phyloP scores from a whole-genome alignment of 345 rosid genomes.

The Melaleuca alternifolia region DNA sequence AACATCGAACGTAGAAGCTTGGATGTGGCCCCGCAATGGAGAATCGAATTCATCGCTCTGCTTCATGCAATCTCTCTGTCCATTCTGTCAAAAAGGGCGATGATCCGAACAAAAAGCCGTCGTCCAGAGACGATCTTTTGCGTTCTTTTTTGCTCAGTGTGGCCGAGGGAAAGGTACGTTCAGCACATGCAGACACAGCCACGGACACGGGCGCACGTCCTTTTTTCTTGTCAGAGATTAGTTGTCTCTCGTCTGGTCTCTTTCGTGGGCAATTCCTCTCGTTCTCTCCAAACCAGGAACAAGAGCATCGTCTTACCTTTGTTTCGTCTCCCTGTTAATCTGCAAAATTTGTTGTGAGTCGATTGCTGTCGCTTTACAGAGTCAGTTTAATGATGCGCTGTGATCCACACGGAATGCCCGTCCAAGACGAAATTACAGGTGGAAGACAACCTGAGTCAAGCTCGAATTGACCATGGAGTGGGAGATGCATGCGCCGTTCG shows the following conservation, averaged over 20 bases:
- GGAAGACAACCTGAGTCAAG: not conserved
- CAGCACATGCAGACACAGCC: not conserved
- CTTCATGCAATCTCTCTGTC: not conserved
- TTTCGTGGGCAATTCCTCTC: not conserved
- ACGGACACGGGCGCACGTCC: not conserved
- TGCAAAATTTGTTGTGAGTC: not conserved
- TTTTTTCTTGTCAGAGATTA: not conserved
- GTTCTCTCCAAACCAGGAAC: not conserved
- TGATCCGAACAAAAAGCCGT: not conserved
- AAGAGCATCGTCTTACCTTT: not conserved
- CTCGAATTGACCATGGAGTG: not conserved
- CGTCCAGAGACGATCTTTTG: not conserved
- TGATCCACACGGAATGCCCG: fast-evolving
- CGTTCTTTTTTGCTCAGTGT: not conserved
- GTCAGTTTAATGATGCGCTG: not conserved
- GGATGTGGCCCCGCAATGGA: not conserved
- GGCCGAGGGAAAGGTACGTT: not conserved
- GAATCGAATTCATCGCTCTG: not conserved
- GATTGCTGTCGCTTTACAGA: not conserved
- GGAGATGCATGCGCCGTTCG: fast-evolving
- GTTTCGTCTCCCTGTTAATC: not conserved
- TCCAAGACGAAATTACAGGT: not conserved
- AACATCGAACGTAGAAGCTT: not conserved
- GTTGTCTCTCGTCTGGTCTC: not conserved
- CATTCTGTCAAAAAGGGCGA: not conserved